Evolutionary conservation across 1,284 basidiomycete genomes (phyloP).

Genomic region (Microbotryum saponariae): DNA sequence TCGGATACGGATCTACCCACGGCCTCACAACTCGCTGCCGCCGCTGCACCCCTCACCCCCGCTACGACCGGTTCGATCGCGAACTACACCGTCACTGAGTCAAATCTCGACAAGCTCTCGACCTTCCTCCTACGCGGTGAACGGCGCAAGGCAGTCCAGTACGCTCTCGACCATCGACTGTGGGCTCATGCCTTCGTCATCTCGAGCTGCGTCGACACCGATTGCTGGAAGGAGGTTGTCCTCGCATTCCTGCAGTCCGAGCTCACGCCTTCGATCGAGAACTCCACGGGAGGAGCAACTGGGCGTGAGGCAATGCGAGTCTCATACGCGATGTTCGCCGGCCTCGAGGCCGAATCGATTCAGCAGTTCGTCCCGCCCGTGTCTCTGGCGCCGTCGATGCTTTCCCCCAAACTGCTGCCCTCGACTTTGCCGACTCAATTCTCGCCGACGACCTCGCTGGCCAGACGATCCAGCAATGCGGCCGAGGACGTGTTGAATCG

Average conservation of each 20-base stretch:
- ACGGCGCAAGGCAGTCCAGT: slow-evolving; percentile 75
- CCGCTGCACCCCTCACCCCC: not conserved
- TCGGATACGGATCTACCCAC: slow-evolving; percentile 19
- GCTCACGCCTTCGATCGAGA: slow-evolving; percentile 47
- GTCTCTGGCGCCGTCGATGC: slow-evolving; percentile 41
- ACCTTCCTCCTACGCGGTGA: slow-evolving; percentile 72
- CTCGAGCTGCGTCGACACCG: slow-evolving; percentile 84
- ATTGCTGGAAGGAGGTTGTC: slow-evolving; percentile 79
- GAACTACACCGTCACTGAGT: slow-evolving; percentile 48
- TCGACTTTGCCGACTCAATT: slow-evolving; percentile 6
- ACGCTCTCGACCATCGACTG: slow-evolving; percentile 75
- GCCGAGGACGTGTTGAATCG: slow-evolving; percentile 44
- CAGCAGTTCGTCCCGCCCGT: slow-evolving; percentile 65
- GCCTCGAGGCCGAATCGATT: slow-evolving; percentile 66
- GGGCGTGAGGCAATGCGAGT: slow-evolving; percentile 67
- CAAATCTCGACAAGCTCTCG: slow-evolving; percentile 68
- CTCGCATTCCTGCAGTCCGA: slow-evolving; percentile 77
- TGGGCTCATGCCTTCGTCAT: slow-evolving; percentile 97
- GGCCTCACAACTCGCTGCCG: slow-evolving; percentile 28
- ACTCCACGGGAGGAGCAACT: slow-evolving; percentile 37
- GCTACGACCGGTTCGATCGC: slow-evolving; percentile 35
- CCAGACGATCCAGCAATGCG: slow-evolving; percentile 47
- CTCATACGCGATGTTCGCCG: slow-evolving; percentile 78
- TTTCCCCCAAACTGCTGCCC: slow-evolving; percentile 41
- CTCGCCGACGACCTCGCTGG: slow-evolving; percentile 51